Base-by-base conservation (phyloP, 2,329 filamentous ascomycete species). In the Neofusicoccum umdonicola region DNA sequence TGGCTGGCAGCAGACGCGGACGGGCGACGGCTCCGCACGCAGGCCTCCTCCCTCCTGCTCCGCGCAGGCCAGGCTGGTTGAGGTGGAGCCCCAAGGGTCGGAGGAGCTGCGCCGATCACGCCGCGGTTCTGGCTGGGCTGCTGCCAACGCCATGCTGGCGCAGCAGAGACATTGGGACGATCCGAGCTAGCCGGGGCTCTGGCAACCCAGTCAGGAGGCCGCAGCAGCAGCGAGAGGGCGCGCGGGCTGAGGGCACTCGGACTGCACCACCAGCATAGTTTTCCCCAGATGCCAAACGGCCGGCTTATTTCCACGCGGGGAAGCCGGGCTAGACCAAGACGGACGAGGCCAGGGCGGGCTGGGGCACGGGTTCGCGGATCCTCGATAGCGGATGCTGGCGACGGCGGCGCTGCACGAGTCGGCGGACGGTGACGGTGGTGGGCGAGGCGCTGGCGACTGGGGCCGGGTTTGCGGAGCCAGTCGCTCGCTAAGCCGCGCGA, bases 21-120 rank as follows among this genome's bases (percentile, higher is more conserved):
- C 50, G 37, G 31, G 42, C 44, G 34, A 27, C 63, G 52, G 51
- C 63, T 65, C 63, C 63, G 63, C 63, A 65, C 63, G 17, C n/a
- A 37, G 50, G 39, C n/a, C 37, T 57, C 44, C 52, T 56, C 39
- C 15, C 12, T 42, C 19, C 19, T 47, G 48, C 54, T 41, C 13
- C n/a, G 27, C 41, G n/a, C 22, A 22, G 22, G 22, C 22, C 22
- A 22, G 22, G 22, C 22, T 22, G 22, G 22, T 22, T 22, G 13
- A 44, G 41, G 54, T 58, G 54, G 42, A 37, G 27, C 31, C 39
- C 3, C 37, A 39, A 57, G 52, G 39, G 52, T 44, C 39, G 39
- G 52, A 22, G 54, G 19, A 35, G 27, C 47, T 27, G 8, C 45
- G 47, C 58, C 51, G 58, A 51, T 62, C 45, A 62, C 22, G 44